Evolutionary conservation across 768 basidiomycete genomes (phyloP), one percentile per base, ranked within the genome.

Genomic region (Piloderma croceum): DNA sequence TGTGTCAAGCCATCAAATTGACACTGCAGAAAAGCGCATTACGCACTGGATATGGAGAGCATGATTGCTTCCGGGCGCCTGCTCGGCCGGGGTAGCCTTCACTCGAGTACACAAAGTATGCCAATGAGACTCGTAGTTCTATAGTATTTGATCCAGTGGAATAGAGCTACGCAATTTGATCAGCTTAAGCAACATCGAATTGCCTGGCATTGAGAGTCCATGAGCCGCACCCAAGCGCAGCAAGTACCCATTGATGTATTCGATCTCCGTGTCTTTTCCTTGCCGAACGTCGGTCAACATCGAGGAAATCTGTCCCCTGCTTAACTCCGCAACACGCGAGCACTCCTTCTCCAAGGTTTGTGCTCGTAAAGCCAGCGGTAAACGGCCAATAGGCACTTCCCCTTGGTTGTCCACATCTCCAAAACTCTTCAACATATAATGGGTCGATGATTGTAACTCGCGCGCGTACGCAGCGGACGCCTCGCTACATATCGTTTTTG

Each of bases 201-300:
- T 85, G 19, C 72, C 67, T 5, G 79, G 77, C 54, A 81, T 83
- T 13, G 62, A 58, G 22, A 91, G 64, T 5, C 66, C 62, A 49
- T 82, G 73, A 27, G 67, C 59, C 34, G 61, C 49, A 19, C 84
- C 93, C 6, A 90, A 62, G 6, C 65, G 61, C 21, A 79, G 54
- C 36, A 98, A 59, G 57, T 91, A 89, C 4, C 93, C 92, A 44
- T 88, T 91, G 51, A 96, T 68, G 51, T 67, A 87, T 13, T 83
- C 76, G 18, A 97, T 73, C 64, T 97, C 92, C 0, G 90, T 92
- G 5, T 54, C 45, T 38, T 66, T 64, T 31, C 81, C 81, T 23
- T 62, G 60, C 47, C 70, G 71, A 21, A 93, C 58, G 54, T 94
- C 90, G 12, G 67, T 57, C 13, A 91, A 67, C 77, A 90, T 96